Evolutionary conservation across 352 stramenopile genomes (phyloP), one percentile per base, ranked within the genome.

Genomic region (Blastocystis sp.): DNA sequence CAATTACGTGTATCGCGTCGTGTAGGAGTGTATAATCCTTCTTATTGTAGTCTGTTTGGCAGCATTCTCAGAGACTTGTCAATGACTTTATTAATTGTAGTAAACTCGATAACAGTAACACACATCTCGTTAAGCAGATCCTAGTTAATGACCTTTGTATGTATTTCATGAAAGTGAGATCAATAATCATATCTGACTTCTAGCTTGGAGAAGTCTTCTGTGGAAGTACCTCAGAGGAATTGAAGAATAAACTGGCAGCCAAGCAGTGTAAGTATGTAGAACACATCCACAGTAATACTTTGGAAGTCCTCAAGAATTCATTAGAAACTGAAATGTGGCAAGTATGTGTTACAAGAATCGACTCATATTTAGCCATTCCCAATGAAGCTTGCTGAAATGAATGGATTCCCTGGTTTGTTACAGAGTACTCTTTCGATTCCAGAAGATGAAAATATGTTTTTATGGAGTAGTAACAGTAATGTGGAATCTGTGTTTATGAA

Each of bases 311-410:
- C 44, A 84, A 84, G 73, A 84, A 60, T 57, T 54, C 42, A 53
- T 57, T 84, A 57, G 73, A 84, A 51, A 84, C 73, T 19, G 73
- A 84, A 57, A 84, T 84, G 48, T 84, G 73, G 73, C 73, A 84
- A 57, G 73, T 84, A 37, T 5, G 73, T 5, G 17, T 24, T n/a
- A 15, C 6, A 51, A 7, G 6, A 68, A 17, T 0, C 15, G 3
- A 27, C 0, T 64, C 4, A 64, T 17, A 1, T 35, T 1, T 68
- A 84, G 73, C 73, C 73, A 19, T 84, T 84, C 73, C 73, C 73
- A 22, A 84, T 84, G 73, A 84, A 84, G 27, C 48, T 84, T 54
- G 73, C 73, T 33, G 73, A 84, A 57, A 84, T 84, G 73, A 84
- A 84, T 57, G 73, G 73, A 2, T 84, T 84, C 73, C 73, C 73